Conservation (phyloP, 2,329 filamentous ascomycete genomes). For the Neofusicoccum kwambonambiense region DNA sequence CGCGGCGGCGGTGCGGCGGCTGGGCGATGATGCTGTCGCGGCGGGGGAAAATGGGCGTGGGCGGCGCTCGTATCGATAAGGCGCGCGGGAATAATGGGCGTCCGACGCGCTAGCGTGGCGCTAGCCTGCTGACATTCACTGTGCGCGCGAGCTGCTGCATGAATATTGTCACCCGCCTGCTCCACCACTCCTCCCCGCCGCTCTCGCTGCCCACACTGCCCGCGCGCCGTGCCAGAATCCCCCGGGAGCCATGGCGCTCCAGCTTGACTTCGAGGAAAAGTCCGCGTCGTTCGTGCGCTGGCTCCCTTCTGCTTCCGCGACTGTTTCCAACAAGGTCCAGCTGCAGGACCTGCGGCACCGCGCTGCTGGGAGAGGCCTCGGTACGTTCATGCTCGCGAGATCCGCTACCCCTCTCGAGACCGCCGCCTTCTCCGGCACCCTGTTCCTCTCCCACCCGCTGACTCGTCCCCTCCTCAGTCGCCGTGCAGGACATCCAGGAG, state of each 20-base stretch:
- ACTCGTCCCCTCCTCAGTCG: constrained; percentile 53
- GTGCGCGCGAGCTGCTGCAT: background rate
- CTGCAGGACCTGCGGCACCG: constrained; percentile 57
- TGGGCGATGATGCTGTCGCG: background rate
- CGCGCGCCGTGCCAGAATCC: background rate
- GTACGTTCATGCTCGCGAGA: constrained; percentile 46
- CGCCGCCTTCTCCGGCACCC: background rate
- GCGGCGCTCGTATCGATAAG: constrained; percentile 1
- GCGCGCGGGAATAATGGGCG: background rate
- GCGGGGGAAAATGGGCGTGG: too few species aligned
- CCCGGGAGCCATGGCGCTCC: background rate
- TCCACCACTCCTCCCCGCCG: background rate
- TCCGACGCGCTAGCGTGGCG: background rate
- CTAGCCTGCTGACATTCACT: background rate
- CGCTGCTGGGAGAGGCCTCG: constrained; percentile 61
- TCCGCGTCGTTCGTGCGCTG: constrained; percentile 57
- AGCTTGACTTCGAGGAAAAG: constrained; percentile 40
- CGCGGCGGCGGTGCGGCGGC: constrained; percentile 19
- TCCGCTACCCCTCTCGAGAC: constrained; percentile 5
- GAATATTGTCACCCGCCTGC: constrained; percentile 10
- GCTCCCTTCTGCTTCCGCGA: constrained; percentile 54
- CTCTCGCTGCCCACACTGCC: background rate
- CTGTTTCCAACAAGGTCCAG: constrained; percentile 57
- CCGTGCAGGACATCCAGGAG: constrained; percentile 65
- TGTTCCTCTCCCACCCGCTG: background rate